Conservation (phyloP, 2,329 filamentous ascomycete genomes). For the Trichoderma citrinoviride region DNA sequence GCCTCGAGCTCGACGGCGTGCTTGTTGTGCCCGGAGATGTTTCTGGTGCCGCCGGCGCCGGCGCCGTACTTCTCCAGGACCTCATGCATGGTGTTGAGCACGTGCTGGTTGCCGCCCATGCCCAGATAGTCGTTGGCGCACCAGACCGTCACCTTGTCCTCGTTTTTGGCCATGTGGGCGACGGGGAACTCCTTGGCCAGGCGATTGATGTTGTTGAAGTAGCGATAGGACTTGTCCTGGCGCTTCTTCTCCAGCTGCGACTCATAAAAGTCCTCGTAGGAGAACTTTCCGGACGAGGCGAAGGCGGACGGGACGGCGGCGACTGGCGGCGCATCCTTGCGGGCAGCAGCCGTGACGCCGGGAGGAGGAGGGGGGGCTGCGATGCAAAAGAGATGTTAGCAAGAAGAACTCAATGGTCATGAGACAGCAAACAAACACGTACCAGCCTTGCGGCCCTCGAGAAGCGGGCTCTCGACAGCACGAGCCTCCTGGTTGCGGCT, state of each 20-base stretch:
- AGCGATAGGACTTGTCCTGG: constrained; percentile 99
- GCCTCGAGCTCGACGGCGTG: constrained; percentile 84
- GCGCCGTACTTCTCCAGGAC: constrained; percentile 93
- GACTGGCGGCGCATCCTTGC: constrained; percentile 23
- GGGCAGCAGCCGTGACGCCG: constrained; percentile 11
- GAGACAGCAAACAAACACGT: constrained; percentile 27
- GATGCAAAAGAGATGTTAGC: neutral
- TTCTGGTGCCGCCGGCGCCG: constrained; percentile 90
- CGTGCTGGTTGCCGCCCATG: constrained; percentile 88
- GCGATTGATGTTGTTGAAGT: constrained; percentile 99
- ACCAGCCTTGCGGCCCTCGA: constrained; percentile 51
- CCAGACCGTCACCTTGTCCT: constrained; percentile 94
- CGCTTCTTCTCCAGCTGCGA: constrained; percentile 95
- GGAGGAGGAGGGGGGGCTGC: constrained; percentile 28
- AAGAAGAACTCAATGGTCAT: neutral
- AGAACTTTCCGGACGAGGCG: constrained; percentile 60
- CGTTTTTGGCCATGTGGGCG: constrained; percentile 80
- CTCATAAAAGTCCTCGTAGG: constrained; percentile 89
- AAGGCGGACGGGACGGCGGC: constrained; percentile 24
- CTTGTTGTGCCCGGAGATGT: constrained; percentile 96
- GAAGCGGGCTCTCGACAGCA: constrained; percentile 62
- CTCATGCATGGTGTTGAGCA: constrained; percentile 89
- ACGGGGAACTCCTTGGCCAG: constrained; percentile 93
- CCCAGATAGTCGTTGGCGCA: constrained; percentile 99
- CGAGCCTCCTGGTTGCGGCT: constrained; percentile 74